A percentile compares a stretch with the other conserved stretches of the same genome.
These are phyloP conservation scores for Eucalyptus cloeziana DNA, from an alignment of 345 rosid species.

Conservation along the genomic window DNA sequence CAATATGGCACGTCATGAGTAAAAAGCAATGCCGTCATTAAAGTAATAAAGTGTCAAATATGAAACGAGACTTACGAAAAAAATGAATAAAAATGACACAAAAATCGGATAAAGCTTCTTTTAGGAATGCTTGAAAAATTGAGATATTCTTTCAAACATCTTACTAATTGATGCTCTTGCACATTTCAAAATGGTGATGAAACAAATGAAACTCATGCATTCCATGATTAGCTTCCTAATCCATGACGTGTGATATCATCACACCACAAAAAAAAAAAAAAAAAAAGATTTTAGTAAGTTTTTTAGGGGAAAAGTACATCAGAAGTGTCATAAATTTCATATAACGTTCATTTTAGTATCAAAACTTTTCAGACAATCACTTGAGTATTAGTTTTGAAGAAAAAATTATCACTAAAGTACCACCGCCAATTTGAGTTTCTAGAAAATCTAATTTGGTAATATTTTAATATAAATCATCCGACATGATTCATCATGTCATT, in stretches of 20 bases:
- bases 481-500: background rate
- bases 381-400: too few species aligned
- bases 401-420: too few species aligned
- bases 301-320: too few species aligned
- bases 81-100: background rate
- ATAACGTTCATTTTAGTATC: too few species aligned
- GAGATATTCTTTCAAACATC: background rate
- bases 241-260: background rate
- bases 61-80: background rate
- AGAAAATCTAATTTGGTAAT: too few species aligned
- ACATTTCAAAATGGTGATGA: background rate
- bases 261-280: background rate
- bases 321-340: accelerated
- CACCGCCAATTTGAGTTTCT: too few species aligned
- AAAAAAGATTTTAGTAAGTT: too few species aligned
- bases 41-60: background rate
- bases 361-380: too few species aligned
- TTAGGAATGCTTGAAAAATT: background rate
- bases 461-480: too few species aligned
- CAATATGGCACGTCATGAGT: background rate
- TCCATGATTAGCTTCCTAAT: background rate
- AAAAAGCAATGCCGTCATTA: background rate
- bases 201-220: background rate
- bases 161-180: background rate
- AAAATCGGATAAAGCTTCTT: background rate